Percentiles rank a stretch among this genome's conserved stretches.
Conservation (phyloP, 2,329 filamentous ascomycete species). For the Colletotrichum sp. region DNA sequence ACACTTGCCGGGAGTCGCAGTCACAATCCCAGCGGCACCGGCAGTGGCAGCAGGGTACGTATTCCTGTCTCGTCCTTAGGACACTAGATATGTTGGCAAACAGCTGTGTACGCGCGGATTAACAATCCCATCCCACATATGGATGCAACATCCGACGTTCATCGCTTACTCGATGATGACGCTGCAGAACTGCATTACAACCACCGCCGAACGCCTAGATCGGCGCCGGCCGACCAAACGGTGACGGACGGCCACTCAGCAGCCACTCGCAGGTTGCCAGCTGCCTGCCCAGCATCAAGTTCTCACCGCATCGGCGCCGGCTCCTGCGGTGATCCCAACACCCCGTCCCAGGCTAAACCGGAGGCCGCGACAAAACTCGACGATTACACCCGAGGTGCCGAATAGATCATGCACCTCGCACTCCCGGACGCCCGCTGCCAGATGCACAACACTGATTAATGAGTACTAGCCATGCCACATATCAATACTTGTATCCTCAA, state of each 20-base stretch:
- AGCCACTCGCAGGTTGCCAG: background rate
- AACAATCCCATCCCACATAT: background rate
- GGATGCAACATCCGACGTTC: background rate
- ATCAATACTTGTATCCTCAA: slow-evolving; percentile 3
- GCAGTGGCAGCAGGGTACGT: background rate
- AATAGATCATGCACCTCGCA: background rate
- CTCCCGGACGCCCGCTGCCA: background rate
- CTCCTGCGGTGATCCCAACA: slow-evolving; percentile 2
- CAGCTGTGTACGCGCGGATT: background rate
- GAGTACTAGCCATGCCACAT: background rate
- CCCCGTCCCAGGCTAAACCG: background rate
- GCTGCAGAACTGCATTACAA: slow-evolving; percentile 3
- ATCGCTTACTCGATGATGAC: slow-evolving; percentile 5
- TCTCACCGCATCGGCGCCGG: background rate
- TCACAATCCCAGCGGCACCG: background rate
- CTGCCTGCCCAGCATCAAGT: background rate
- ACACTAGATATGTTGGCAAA: background rate
- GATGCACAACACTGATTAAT: slow-evolving; percentile 3
- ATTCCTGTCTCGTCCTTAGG: background rate
- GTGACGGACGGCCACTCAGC: background rate
- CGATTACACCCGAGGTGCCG: background rate
- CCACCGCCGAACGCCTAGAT: background rate
- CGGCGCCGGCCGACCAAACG: background rate
- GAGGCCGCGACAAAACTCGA: background rate
- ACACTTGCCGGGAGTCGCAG: background rate